Conservation (phyloP, 2,329 filamentous ascomycete species). For the Pestalotiopsis sp. region DNA sequence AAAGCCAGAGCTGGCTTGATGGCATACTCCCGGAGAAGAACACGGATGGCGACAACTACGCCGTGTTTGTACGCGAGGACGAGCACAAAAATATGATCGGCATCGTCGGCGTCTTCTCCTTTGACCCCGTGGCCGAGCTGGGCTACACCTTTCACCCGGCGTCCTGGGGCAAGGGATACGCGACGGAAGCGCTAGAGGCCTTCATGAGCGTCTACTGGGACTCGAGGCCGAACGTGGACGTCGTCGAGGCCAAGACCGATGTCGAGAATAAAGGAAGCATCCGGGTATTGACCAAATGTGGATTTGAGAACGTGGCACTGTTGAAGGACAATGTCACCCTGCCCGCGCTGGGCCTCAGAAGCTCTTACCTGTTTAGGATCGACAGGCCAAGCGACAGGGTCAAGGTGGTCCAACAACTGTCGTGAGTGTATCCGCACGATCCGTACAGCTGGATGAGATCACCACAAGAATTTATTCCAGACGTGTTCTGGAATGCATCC, state of each 20-base stretch:
- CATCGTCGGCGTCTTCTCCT: not conserved
- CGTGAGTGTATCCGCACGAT: too few relatives aligned
- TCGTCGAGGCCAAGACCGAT: not conserved
- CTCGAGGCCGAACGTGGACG: not conserved
- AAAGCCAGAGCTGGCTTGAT: not conserved
- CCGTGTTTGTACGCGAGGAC: not conserved
- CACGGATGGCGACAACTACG: not conserved
- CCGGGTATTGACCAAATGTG: not conserved
- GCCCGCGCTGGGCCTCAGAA: not conserved
- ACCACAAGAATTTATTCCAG: too few relatives aligned
- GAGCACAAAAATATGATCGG: not conserved
- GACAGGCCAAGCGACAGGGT: not conserved
- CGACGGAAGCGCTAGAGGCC: not conserved
- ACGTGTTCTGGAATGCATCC: not conserved
- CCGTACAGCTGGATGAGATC: too few relatives aligned
- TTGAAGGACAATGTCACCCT: not conserved
- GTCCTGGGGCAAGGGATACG: not conserved
- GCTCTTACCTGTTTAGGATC: constrained; percentile 1
- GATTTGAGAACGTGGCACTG: not conserved
- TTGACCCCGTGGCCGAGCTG: not conserved
- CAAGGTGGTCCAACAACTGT: not conserved
- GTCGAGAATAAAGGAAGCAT: constrained; percentile 3
- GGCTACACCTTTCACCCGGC: not conserved
- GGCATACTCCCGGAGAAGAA: not conserved
- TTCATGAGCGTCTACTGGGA: not conserved